phyloP scores from a whole-genome alignment of 1,139 yeast species.

The Debaryomyces nepalensis region DNA sequence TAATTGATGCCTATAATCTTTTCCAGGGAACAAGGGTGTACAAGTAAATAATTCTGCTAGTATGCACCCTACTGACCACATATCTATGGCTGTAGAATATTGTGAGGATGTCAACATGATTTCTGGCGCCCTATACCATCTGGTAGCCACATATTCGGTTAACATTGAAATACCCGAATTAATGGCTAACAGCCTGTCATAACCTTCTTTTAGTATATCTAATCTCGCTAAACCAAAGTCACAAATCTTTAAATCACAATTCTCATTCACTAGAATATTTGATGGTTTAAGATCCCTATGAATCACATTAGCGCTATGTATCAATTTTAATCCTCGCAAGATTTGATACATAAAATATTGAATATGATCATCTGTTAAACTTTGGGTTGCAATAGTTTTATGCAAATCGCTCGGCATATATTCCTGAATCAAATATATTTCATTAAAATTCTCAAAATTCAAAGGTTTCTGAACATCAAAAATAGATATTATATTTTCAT shows the following conservation, averaged over 20 bases:
- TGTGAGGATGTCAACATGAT: slow-evolving; percentile 72
- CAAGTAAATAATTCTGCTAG: slow-evolving; percentile 68
- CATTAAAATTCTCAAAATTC: slow-evolving; percentile 51
- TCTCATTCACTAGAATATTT: slow-evolving; percentile 38
- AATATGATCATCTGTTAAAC: slow-evolving; percentile 64
- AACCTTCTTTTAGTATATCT: slow-evolving; percentile 29
- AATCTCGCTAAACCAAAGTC: slow-evolving; percentile 61
- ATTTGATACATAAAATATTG: slow-evolving; percentile 72
- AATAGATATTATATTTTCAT: slow-evolving; percentile 46
- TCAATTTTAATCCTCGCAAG: slow-evolving; percentile 62
- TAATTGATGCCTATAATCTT: slow-evolving; percentile 70
- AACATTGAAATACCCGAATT: slow-evolving; percentile 41
- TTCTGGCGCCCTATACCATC: slow-evolving; percentile 85
- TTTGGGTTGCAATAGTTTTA: slow-evolving; percentile 57
- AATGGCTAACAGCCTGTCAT: slow-evolving; percentile 45
- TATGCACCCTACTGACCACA: slow-evolving; percentile 83
- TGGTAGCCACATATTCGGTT: slow-evolving; percentile 79
- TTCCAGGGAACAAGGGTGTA: slow-evolving; percentile 78
- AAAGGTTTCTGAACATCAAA: slow-evolving; percentile 45
- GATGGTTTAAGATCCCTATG: slow-evolving; percentile 48
- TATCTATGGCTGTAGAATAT: slow-evolving; percentile 72
- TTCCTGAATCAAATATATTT: slow-evolving; percentile 73
- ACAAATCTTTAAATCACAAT: slow-evolving; percentile 52
- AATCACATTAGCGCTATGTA: slow-evolving; percentile 59
- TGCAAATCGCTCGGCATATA: slow-evolving; percentile 73